Conservation (phyloP, 495 filamentous ascomycete species). For the Xylaria scruposa region DNA sequence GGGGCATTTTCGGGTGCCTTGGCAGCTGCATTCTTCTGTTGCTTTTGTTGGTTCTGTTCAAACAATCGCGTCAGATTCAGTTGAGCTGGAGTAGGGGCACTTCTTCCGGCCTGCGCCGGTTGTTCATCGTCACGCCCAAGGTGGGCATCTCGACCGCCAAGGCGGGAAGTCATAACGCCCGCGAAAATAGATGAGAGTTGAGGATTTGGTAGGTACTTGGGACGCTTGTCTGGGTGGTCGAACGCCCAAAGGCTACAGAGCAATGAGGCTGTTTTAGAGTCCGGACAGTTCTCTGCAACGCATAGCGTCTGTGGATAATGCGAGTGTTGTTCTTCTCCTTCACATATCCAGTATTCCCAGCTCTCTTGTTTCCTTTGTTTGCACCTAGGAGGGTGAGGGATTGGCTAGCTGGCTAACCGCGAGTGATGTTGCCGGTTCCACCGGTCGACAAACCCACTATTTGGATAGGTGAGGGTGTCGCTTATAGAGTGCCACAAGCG, state of each 20-base stretch:
- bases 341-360: background rate
- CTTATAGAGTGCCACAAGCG: constrained; percentile 23
- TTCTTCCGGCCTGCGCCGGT: constrained; percentile 32
- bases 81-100: constrained; percentile 53
- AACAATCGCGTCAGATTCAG: constrained; percentile 62
- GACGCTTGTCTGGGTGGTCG: constrained; percentile 29
- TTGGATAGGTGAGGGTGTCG: constrained; percentile 1
- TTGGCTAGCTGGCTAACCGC: constrained; percentile 29
- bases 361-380: constrained; percentile 26
- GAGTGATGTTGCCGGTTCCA: constrained; percentile 37
- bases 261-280: background rate
- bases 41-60: constrained; percentile 60
- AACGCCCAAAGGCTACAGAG: constrained; percentile 11
- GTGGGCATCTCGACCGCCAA: constrained; percentile 34
- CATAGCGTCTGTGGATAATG: constrained; percentile 12
- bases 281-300: constrained; percentile 3
- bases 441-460: constrained; percentile 27
- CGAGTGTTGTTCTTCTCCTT: background rate
- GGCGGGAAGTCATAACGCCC: constrained; percentile 46
- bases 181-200: background rate
- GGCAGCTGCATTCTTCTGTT: constrained; percentile 48
- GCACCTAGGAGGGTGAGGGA: constrained; percentile 20
- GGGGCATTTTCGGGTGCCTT: constrained; percentile 49
- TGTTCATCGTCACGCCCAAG: constrained; percentile 35
- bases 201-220: constrained; percentile 16